Base-by-base conservation (phyloP, 2,329 filamentous ascomycete species). In the Sporothrix schenckii region DNA sequence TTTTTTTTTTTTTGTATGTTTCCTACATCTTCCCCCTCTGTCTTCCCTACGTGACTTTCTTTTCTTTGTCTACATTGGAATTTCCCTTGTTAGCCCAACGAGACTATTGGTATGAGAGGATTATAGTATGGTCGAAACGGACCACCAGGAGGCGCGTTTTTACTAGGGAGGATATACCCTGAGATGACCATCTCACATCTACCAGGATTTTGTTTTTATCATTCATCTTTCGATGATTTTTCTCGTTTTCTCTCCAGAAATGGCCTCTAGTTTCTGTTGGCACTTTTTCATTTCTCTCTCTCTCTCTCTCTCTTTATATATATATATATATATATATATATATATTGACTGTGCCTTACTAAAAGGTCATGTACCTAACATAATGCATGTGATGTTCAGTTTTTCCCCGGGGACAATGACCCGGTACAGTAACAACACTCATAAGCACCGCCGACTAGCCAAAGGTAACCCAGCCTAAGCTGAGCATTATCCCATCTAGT, bases 121-220 rank as follows among this genome's bases (percentile, higher is more conserved):
- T 34, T 5, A 34, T 13, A 39, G 21, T 52, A n/a, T 13, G 30
- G 54, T 11, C 30, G 21, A 61, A 44, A 24, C 39, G 58, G n/a
- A 41, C 21, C 39, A 34, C 39, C 58, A 21, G 6, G 56, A 21
- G 41, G 44, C 6, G 41, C 21, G 19, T 24, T 7, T 61, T 24
- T 16, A 47, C 13, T n/a, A 47, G 58, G 58, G 58, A 63, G 58
- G 58, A 63, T 63, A 63, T 63, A 63, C 39, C 39, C 58, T 24
- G 39, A 47, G 58, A 47, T 19, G 27, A 21, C 27, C 58, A 63
- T 27, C 58, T 47, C 39, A 21, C 58, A 19, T 63, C 6, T 63
- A 16, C 39, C 16, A 27, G 39, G 2, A 47, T 47, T 19, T 47
- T 24, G 9, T 60, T 41, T 58, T 58, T 19, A 7, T 68, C 34